A percentile compares a stretch with the other conserved stretches of the same genome.
Conservation (phyloP, 2,329 filamentous ascomycete species). For the Xenosphaeropsis pyriputrescens region DNA sequence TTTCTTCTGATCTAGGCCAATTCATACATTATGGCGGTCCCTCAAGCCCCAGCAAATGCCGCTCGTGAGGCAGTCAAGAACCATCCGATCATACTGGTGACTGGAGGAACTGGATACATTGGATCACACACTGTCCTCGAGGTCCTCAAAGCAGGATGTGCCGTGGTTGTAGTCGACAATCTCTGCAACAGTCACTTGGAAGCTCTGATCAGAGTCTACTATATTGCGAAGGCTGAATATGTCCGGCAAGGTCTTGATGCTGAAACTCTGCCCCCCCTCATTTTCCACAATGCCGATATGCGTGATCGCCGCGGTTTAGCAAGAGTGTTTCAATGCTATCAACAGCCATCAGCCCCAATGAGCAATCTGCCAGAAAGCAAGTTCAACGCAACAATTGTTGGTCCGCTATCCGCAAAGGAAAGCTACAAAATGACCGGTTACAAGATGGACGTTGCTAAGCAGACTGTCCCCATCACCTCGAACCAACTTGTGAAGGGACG, state of each 20-base stretch:
- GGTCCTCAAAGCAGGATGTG: conserved; percentile 35
- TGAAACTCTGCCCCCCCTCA: conserved; percentile 6
- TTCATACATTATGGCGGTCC: too few relatives aligned
- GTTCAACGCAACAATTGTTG: background rate
- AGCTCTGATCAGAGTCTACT: conserved; percentile 7
- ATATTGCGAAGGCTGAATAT: conserved; percentile 8
- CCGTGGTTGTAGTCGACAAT: conserved; percentile 32
- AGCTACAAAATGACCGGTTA: conserved; percentile 2
- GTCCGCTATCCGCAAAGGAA: background rate
- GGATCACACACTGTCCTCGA: conserved; percentile 39
- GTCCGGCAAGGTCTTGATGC: conserved; percentile 2
- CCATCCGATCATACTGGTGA: conserved; percentile 25
- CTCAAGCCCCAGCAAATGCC: too few relatives aligned
- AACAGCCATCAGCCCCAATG: background rate
- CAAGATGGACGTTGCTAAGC: background rate
- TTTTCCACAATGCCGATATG: conserved; percentile 9
- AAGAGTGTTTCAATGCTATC: conserved; percentile 7
- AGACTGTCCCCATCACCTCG: background rate
- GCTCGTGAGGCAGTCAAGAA: background rate
- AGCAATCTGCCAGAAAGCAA: background rate
- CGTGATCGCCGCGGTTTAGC: conserved; percentile 5
- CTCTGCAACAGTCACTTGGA: conserved; percentile 25
- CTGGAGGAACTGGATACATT: conserved; percentile 38
- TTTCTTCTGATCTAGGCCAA: too few relatives aligned
- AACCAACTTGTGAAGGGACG: background rate